Conservation (phyloP, 331 rosid genomes). For the Dryas integrifolia region DNA sequence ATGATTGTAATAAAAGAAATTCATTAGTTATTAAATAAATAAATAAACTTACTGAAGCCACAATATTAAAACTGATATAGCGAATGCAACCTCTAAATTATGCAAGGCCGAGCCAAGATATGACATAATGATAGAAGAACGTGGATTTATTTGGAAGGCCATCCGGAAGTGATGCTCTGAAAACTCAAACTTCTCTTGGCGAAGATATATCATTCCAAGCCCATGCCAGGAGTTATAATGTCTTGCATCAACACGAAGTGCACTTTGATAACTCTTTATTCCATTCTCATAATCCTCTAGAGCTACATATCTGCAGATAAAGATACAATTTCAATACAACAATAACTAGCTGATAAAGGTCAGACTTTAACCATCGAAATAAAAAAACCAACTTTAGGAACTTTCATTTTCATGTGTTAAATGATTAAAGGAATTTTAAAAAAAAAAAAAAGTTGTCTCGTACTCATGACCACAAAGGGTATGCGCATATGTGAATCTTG, state of each 20-base stretch:
- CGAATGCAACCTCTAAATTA: constrained; percentile 60
- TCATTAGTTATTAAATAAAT: background rate
- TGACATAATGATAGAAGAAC: constrained; percentile 89
- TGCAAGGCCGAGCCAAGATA: constrained; percentile 90
- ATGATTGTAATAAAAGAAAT: constrained; percentile 12
- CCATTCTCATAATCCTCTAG: constrained; percentile 97
- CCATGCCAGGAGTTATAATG: constrained; percentile 98
- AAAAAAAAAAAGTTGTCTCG: constrained; percentile 23
- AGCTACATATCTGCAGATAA: constrained; percentile 66
- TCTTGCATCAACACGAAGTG: constrained; percentile 83
- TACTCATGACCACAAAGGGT: constrained; percentile 99
- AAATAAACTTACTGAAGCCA: constrained; percentile 12
- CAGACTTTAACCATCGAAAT: background rate
- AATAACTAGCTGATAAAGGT: constrained; percentile 2
- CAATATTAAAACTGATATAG: constrained; percentile 19
- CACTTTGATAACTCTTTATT: constrained; percentile 86
- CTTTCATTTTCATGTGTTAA: background rate
- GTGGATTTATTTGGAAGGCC: constrained; percentile 81
- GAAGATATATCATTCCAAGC: constrained; percentile 92
- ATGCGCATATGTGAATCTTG: constrained; percentile 96
- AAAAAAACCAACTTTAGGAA: background rate
- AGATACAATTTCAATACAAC: constrained; percentile 20
- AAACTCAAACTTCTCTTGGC: constrained; percentile 92
- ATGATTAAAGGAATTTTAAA: background rate
- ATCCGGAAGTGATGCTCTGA: constrained; percentile 87